phyloP scores from a whole-genome alignment of 352 stramenopile genomes.

The Blastocystis sp. region DNA sequence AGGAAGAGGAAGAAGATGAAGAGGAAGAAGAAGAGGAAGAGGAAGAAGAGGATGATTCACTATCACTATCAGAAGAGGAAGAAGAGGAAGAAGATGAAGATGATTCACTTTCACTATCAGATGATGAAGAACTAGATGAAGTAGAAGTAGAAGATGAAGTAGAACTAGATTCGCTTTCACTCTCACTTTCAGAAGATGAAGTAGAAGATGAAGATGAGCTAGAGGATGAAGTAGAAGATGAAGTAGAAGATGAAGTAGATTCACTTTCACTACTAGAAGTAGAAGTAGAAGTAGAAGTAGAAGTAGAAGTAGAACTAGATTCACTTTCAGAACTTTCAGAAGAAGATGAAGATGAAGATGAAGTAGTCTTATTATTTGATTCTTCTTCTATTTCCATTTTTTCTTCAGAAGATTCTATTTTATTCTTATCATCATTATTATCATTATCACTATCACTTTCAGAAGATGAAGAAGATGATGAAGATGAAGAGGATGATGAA shows the following conservation, averaged over 20 bases:
- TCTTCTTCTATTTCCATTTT: slow-evolving; percentile 42
- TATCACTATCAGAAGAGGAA: background rate
- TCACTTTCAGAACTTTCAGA: too few species aligned
- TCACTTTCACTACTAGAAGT: slow-evolving; percentile 39
- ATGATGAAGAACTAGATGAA: slow-evolving; percentile 37
- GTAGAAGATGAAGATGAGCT: slow-evolving; percentile 43
- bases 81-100: too few species aligned
- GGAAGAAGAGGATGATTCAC: slow-evolving; percentile 42
- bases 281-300: slow-evolving; percentile 26
- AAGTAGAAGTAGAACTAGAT: slow-evolving; percentile 42
- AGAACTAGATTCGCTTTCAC: too few species aligned
- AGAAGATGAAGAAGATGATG: slow-evolving; percentile 19
- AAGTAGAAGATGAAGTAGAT: slow-evolving; percentile 42
- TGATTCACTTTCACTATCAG: too few species aligned
- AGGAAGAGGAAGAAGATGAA: background rate
- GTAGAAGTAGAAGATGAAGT: background rate
- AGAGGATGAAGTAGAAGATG: slow-evolving; percentile 39
- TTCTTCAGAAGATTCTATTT: background rate
- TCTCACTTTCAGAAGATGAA: background rate
- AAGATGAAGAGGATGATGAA: background rate
- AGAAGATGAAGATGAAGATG: slow-evolving; percentile 10
- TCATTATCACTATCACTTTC: slow-evolving; percentile 34
- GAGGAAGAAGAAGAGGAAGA: slow-evolving; percentile 43
- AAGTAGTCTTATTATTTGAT: slow-evolving; percentile 35
- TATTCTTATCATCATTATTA: slow-evolving; percentile 16